Percentiles rank a stretch among this genome's conserved stretches.
These are phyloP conservation scores for Xylaria nigripes DNA, from an alignment of 495 filamentous ascomycete genomes.

Conservation along the genomic window DNA sequence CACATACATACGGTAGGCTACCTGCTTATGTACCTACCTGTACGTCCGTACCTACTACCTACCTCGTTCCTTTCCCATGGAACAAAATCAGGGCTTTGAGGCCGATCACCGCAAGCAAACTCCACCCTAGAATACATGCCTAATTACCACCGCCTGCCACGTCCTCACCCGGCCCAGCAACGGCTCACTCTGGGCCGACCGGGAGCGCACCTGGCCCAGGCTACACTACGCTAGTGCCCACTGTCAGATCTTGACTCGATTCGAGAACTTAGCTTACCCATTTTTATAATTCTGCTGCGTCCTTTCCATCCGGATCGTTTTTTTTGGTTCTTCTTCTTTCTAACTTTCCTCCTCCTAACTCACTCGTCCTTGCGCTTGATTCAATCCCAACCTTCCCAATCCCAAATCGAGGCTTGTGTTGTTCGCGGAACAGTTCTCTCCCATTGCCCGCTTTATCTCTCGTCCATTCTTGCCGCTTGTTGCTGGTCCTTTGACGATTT, in stretches of 20 bases:
- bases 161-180: too few species aligned
- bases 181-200: too few species aligned
- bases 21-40: too few species aligned
- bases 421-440: constrained; percentile 24
- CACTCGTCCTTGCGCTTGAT: constrained; percentile 29
- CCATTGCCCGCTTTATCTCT: not conserved
- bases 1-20: too few species aligned
- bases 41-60: not conserved
- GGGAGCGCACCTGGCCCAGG: too few species aligned
- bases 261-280: constrained; percentile 19
- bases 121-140: too few species aligned
- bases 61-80: not conserved
- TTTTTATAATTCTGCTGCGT: constrained; percentile 21
- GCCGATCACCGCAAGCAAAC: too few species aligned
- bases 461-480: not conserved
- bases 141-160: not conserved
- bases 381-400: constrained; percentile 7
- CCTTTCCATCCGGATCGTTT: constrained; percentile 24
- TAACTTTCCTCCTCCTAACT: constrained; percentile 19
- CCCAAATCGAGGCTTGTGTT: constrained; percentile 27
- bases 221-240: constrained; percentile 1
- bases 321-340: constrained; percentile 12
- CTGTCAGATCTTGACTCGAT: constrained; percentile 16
- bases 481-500: not conserved
- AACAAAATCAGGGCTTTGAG: too few species aligned